Base-by-base conservation (phyloP, 2,329 filamentous ascomycete species). In the Paraphaeosphaeria minitans region DNA sequence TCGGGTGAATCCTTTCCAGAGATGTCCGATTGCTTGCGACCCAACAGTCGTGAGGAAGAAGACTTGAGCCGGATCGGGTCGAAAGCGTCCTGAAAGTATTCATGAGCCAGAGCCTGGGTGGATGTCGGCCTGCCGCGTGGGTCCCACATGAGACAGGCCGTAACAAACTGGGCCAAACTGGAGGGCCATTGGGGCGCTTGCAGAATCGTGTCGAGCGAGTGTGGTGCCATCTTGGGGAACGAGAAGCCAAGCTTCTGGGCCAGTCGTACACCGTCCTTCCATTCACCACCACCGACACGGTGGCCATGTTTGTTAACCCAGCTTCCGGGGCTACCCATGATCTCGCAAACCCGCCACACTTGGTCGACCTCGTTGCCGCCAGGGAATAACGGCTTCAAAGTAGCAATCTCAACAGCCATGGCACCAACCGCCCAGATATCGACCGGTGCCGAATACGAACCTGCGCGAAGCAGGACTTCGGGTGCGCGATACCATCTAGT, bases 91-190 rank as follows among this genome's bases (percentile, higher is more conserved):
- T 84, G 78, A 70, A 99, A 99, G 78, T 96, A 99, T 67, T 97
- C 94, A 76, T 99, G 95, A 41, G 91, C 90, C 65, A 99, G 81
- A n/a, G 95, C 94, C 77, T 99, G 93, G 0, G 90, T 88, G 1
- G 94, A 97, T 4, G 93, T 98, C 46, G 95, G 95, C 60, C 95
- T 86, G 71, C 82, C 88, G 81, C 93, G 96, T 12, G 95, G 95
- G 77, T 99, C 95, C 95, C 95, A 99, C 91, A 98, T 95, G 66
- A 99, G 79, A 78, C 95, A 99, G 93, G 93, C 97, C 16, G 95
- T 99, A 59, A 99, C 95, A 72, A 99, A 98, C 59, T 96, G 87
- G 70, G 89, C 90, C 56, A 99, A 84, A 21, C 92, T 89, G 1
- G 89, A 80, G 6, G 95, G 95, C 95, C 95, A 99, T 72, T 97